These are phyloP conservation scores for Verbena officinalis DNA, from an alignment of 257 asterid genomes.

Conservation along the genomic window DNA sequence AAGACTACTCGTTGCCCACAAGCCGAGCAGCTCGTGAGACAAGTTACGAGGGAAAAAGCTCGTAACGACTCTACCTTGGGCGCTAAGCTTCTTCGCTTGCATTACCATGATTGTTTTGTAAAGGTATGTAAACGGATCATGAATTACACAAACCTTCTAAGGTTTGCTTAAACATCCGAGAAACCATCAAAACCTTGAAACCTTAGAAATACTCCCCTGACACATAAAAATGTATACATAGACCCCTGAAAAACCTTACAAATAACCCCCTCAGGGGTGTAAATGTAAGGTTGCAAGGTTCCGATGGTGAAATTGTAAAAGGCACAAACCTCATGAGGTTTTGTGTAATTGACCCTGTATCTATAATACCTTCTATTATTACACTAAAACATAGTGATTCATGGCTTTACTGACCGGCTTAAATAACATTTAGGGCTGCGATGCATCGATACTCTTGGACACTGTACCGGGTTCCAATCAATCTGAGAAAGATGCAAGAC, in stretches of 20 bases:
- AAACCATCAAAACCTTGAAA: too few species aligned
- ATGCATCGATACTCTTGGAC: slow-evolving; percentile 51
- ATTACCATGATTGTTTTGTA: slow-evolving; percentile 60
- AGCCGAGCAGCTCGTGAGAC: slow-evolving; percentile 42
- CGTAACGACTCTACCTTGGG: slow-evolving; percentile 33
- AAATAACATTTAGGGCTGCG: slow-evolving; percentile 47
- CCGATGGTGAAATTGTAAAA: too few species aligned
- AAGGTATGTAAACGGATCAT: slow-evolving; percentile 23
- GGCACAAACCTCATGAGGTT: too few species aligned
- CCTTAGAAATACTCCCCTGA: too few species aligned
- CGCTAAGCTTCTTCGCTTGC: slow-evolving; percentile 50
- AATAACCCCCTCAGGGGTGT: too few species aligned
- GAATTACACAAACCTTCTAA: too few species aligned
- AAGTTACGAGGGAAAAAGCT: slow-evolving; percentile 32
- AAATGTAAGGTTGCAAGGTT: too few species aligned
- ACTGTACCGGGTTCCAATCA: slow-evolving; percentile 40
- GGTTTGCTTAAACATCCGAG: too few species aligned
- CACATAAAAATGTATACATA: too few species aligned
- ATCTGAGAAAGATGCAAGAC: slow-evolving; percentile 52
- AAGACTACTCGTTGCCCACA: slow-evolving; percentile 30
- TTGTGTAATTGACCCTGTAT: too few species aligned
- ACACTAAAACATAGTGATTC: not conserved
- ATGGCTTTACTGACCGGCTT: not conserved
- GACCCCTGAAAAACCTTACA: too few species aligned
- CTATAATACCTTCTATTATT: not conserved